phyloP scores from a whole-genome alignment of 768 basidiomycete genomes.

The Exsudoporus frostii region DNA sequence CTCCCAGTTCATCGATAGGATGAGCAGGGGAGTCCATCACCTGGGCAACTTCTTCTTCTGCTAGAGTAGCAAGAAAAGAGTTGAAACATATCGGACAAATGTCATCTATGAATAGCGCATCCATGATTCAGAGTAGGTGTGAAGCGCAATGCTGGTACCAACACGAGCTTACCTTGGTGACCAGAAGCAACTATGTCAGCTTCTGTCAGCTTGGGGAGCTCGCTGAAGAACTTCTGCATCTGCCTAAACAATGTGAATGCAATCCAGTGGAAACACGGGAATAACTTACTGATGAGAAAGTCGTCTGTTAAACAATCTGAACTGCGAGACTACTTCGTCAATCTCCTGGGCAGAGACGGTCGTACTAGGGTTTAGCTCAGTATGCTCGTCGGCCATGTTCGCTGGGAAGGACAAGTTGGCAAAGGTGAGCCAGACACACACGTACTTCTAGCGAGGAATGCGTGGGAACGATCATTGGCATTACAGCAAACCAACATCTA shows the following conservation, averaged over 20 bases:
- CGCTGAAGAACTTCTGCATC: conserved; percentile 38
- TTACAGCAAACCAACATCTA: conserved; percentile 22
- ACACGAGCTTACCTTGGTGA: conserved; percentile 39
- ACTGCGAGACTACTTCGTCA: conserved; percentile 30
- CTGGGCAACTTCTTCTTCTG: conserved; percentile 69
- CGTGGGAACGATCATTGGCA: conserved; percentile 30
- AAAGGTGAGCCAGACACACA: conserved; percentile 3
- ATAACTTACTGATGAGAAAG: conserved; percentile 27
- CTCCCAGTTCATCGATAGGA: conserved; percentile 64
- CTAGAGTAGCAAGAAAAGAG: conserved; percentile 60
- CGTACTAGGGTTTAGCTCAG: conserved; percentile 5
- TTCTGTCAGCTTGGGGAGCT: conserved; percentile 51
- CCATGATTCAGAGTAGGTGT: neutral
- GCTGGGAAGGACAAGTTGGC: neutral
- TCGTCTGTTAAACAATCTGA: conserved; percentile 24
- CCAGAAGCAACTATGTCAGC: conserved; percentile 45
- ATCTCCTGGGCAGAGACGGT: conserved; percentile 27
- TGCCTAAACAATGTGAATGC: conserved; percentile 26
- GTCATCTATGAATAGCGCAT: conserved; percentile 45
- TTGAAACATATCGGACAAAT: conserved; percentile 75
- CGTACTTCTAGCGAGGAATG: conserved; percentile 3
- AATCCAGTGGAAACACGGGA: neutral
- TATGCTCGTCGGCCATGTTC: conserved; percentile 23
- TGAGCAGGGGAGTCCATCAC: conserved; percentile 81
- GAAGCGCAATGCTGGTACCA: neutral